Evolutionary conservation across 306 rosid genomes (phyloP).

Genomic region (Dalbergia cochinchinensis): DNA sequence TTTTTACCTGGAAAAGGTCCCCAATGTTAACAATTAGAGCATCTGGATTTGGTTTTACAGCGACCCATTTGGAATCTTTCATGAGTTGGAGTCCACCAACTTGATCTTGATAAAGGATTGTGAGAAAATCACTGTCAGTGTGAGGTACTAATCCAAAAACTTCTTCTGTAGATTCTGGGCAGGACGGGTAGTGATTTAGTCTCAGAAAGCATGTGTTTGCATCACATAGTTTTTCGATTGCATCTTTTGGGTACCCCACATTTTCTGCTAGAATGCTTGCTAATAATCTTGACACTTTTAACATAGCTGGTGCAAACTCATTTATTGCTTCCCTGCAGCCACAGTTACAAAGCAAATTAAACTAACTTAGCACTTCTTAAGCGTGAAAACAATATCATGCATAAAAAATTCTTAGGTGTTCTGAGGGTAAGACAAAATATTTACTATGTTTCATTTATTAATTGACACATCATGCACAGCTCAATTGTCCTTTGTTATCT

Average conservation of each 20-base stretch:
- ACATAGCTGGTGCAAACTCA: constrained; percentile 81
- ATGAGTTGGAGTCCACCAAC: constrained; percentile 93
- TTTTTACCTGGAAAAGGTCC: constrained; percentile 87
- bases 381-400: constrained; percentile 3
- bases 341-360: constrained; percentile 40
- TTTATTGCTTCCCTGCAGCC: constrained; percentile 72
- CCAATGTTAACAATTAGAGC: constrained; percentile 91
- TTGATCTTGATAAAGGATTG: constrained; percentile 84
- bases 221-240: constrained; percentile 67
- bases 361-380: constrained; percentile 35
- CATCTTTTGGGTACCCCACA: constrained; percentile 62
- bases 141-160: constrained; percentile 84
- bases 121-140: constrained; percentile 93
- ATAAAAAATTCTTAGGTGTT: too few species aligned
- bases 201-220: constrained; percentile 86
- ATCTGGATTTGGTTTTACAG: constrained; percentile 84
- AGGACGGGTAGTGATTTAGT: constrained; percentile 80
- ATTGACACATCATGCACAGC: constrained; percentile 18
- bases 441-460: too few species aligned
- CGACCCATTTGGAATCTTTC: constrained; percentile 92
- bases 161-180: constrained; percentile 66
- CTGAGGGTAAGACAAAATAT: too few species aligned
- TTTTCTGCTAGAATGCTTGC: constrained; percentile 75
- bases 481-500: not conserved
- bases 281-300: constrained; percentile 66